Evolutionary conservation across 1,284 basidiomycete genomes (phyloP), one percentile per base, ranked within the genome.

Genomic region (Ustilago shanxiensis): DNA sequence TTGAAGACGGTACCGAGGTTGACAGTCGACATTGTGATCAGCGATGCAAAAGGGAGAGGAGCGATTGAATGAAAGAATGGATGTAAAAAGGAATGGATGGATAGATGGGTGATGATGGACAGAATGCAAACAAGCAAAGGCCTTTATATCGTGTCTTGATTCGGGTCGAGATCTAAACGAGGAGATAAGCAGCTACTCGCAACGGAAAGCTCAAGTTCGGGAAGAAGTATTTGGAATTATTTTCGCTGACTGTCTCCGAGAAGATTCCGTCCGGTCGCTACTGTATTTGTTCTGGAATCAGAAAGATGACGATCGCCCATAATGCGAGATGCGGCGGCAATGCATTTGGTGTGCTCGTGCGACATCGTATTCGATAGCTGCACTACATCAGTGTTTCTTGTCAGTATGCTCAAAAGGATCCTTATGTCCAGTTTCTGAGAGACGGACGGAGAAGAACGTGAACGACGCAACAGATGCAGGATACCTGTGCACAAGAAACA

Each of bases 1-100:
- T 79, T 79, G 77, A 81, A 83, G 41, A 79, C 76, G 31, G 80
- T 82, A 31, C 82, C 82, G 52, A 83, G 71, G 54, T 75, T 66
- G 60, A 74, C 66, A 26, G 67, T 70, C 22, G 67, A 57, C 60
- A 63, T 76, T 22, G 14, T 58, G 18, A 24, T 39, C 14, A 29
- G 26, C 24, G 11, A 44, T 22, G 8, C 24, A 13, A 47, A 13
- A 18, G 49, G 45, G 3, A 44, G 16, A 31, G 20, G 35, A 6
- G 6, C 35, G 45, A 10, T 31, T 44, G 22, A 16, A 31, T 13
- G 16, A 20, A 57, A 5, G 31, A 18, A 26, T n/a, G 44, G 33
- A 22, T 22, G 31, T 11, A 31, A 28, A 16, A 11, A 31, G 13
- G 14, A 20, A 29, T 28, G 50, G n/a, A 9, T 2, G 20, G 52